Evolutionary conservation across 805 yeast species (phyloP).

Genomic region (Saccharomycopsis javanensis): DNA sequence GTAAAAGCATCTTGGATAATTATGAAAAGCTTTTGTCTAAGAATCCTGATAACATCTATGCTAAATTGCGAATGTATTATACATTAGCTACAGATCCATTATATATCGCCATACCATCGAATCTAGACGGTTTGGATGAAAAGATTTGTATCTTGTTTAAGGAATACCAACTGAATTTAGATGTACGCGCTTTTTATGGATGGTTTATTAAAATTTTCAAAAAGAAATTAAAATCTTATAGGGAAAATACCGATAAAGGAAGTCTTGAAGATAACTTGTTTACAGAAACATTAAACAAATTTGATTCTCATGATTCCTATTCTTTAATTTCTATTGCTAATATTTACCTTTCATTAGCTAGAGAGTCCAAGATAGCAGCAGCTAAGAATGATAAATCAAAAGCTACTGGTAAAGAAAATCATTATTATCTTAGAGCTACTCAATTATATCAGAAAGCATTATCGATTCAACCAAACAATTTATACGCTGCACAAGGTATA

Average conservation of each 20-base stretch:
- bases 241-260: constrained; percentile 34
- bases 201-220: constrained; percentile 70
- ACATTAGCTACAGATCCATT: constrained; percentile 30
- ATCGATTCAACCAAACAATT: constrained; percentile 72
- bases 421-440: constrained; percentile 80
- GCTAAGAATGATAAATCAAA: constrained; percentile 22
- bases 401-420: constrained; percentile 49
- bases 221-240: constrained; percentile 32
- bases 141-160: constrained; percentile 48
- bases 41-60: constrained; percentile 65
- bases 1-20: background rate
- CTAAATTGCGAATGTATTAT: constrained; percentile 61
- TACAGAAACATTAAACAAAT: constrained; percentile 72
- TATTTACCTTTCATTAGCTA: constrained; percentile 71
- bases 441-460: constrained; percentile 86
- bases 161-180: constrained; percentile 52
- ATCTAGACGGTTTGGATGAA: constrained; percentile 32
- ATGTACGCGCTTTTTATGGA: constrained; percentile 82
- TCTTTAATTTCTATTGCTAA: constrained; percentile 88
- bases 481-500: constrained; percentile 95
- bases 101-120: constrained; percentile 39
- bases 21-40: constrained; percentile 34
- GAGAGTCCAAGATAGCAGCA: constrained; percentile 47
- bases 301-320: constrained; percentile 81
- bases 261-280: constrained; percentile 70